phyloP scores from a whole-genome alignment of 768 basidiomycete genomes.

The Hirschioporus abietinus region DNA sequence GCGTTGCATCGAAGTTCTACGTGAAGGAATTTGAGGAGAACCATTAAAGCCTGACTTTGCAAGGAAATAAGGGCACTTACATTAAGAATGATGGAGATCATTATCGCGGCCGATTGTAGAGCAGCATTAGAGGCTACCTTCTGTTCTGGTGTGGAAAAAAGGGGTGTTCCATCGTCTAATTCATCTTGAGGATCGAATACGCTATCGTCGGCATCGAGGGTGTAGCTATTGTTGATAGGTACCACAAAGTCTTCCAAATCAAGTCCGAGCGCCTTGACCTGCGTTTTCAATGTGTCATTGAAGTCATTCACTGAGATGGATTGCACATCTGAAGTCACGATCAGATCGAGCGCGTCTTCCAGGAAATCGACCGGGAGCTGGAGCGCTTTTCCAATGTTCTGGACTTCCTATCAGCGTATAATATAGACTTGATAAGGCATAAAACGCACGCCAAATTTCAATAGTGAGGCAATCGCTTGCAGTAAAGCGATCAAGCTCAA shows the following conservation, averaged over 20 bases:
- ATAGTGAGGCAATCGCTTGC: neutral
- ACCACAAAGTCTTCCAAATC: neutral
- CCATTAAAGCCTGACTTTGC: too few species aligned
- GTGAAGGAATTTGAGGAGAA: neutral
- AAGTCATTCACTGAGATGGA: neutral
- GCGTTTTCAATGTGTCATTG: neutral
- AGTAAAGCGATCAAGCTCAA: neutral
- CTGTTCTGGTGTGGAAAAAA: neutral
- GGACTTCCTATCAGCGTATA: too few species aligned
- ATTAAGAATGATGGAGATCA: neutral
- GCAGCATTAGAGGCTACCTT: neutral
- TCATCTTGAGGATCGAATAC: too few species aligned
- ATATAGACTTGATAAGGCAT: neutral
- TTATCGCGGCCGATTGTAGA: neutral
- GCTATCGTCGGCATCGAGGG: too few species aligned
- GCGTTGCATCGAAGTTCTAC: neutral
- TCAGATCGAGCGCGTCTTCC: too few species aligned
- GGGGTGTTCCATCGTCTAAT: too few species aligned
- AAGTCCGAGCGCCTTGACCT: neutral
- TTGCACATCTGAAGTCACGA: too few species aligned
- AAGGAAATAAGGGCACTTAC: too few species aligned
- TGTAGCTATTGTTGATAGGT: neutral
- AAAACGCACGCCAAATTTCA: neutral
- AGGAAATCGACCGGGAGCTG: neutral
- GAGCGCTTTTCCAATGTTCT: neutral